Evolutionary conservation across 148 eudicot species (phyloP).

Genomic region (Rhododendron williamsianum): DNA sequence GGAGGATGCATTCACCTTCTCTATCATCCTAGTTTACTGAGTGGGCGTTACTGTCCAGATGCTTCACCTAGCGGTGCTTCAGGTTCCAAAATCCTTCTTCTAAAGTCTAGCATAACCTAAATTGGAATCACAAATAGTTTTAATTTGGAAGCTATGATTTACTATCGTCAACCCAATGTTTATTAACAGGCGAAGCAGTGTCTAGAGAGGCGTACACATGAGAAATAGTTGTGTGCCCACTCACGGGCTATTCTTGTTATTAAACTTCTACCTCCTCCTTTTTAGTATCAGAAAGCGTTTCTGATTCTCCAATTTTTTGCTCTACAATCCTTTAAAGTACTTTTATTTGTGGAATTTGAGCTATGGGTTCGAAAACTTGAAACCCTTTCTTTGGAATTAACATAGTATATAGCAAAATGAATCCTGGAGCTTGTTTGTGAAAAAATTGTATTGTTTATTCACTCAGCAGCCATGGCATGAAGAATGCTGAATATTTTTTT

Average conservation of each 20-base stretch:
- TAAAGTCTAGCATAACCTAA: background rate
- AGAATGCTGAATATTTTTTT: background rate
- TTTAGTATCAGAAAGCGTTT: background rate
- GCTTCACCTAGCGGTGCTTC: constrained; percentile 97
- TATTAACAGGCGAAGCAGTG: background rate
- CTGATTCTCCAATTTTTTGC: background rate
- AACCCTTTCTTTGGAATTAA: background rate
- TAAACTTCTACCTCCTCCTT: constrained; percentile 2
- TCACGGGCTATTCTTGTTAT: background rate
- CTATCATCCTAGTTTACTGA: constrained; percentile 88
- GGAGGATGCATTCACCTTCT: constrained; percentile 84
- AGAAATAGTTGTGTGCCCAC: background rate
- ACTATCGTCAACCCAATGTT: background rate
- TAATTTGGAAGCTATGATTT: background rate
- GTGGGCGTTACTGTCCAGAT: constrained; percentile 97
- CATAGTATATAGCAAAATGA: background rate
- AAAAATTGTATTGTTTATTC: background rate
- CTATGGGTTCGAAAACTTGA: background rate
- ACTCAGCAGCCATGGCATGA: constrained; percentile 5
- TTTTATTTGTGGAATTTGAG: background rate
- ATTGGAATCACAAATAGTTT: background rate
- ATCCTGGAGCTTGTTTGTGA: constrained; percentile 6
- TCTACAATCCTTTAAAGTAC: background rate
- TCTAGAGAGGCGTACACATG: background rate
- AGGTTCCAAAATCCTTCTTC: constrained; percentile 38